Conservation (phyloP, 2,329 filamentous ascomycete species). For the Sclerotiophoma versabilis region DNA sequence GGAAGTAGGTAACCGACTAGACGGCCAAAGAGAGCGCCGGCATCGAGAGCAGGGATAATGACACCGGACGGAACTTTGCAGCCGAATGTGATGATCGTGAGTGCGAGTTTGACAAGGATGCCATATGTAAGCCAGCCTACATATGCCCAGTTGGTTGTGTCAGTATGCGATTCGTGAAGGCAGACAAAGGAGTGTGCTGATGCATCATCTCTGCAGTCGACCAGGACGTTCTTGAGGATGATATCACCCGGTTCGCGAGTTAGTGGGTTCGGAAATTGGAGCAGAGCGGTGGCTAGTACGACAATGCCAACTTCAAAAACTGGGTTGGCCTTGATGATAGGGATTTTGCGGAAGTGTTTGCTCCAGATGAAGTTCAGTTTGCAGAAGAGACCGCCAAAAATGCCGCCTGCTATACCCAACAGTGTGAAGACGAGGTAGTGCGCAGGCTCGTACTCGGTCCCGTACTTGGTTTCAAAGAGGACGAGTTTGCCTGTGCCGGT, state of each 20-base stretch:
- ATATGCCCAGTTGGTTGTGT: conserved; percentile 49
- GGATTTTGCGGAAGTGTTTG: conserved; percentile 60
- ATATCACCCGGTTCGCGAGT: conserved; percentile 63
- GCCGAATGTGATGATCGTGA: conserved; percentile 66
- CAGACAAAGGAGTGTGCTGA: conserved; percentile 58
- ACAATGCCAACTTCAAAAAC: conserved; percentile 64
- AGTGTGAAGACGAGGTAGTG: conserved; percentile 66
- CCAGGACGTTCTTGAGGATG: conserved; percentile 63
- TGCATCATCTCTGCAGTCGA: conserved; percentile 57
- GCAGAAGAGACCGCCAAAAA: conserved; percentile 67
- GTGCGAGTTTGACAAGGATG: conserved; percentile 61
- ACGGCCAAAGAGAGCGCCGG: conserved; percentile 65
- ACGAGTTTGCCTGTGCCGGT: conserved; percentile 67
- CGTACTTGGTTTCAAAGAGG: conserved; percentile 67
- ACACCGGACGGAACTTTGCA: conserved; percentile 67
- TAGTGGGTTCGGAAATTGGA: conserved; percentile 65
- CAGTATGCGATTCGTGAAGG: conserved; percentile 53
- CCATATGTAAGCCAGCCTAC: conserved; percentile 62
- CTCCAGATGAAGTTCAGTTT: conserved; percentile 65
- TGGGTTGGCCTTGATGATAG: conserved; percentile 62
- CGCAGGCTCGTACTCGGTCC: conserved; percentile 60
- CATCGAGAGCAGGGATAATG: conserved; percentile 66
- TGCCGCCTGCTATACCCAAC: conserved; percentile 63
- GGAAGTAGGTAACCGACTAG: conserved; percentile 57
- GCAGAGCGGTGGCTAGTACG: conserved; percentile 59